A percentile compares a stretch with the other conserved stretches of the same genome.
These are phyloP conservation scores for Phaeoacremonium minimum DNA, from an alignment of 2,329 filamentous ascomycete species.

Conservation along the genomic window DNA sequence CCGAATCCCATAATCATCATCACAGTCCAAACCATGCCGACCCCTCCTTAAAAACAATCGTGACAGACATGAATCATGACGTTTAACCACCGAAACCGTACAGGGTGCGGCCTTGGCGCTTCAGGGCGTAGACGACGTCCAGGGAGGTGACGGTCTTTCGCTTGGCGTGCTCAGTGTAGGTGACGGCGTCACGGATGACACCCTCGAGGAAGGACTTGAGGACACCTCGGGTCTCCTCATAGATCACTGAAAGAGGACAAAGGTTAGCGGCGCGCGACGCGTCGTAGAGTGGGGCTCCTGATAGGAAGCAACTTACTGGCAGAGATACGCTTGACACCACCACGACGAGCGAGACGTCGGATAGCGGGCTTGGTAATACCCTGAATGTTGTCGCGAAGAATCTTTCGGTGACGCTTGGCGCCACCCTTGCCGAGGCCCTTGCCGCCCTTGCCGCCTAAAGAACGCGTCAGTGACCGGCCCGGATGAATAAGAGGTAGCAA, in stretches of 20 bases:
- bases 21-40: conserved; percentile 16
- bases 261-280: conserved; percentile 8
- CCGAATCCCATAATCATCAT: conserved; percentile 19
- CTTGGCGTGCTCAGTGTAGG: conserved; percentile 80
- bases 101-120: conserved; percentile 70
- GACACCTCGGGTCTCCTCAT: conserved; percentile 78
- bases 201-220: conserved; percentile 81
- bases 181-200: conserved; percentile 75
- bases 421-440: conserved; percentile 98
- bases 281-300: not conserved
- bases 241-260: conserved; percentile 55
- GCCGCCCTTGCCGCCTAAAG: conserved; percentile 85
- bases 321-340: conserved; percentile 99
- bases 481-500: too few species aligned
- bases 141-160: conserved; percentile 73
- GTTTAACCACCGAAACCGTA: conserved; percentile 86
- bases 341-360: conserved; percentile 96
- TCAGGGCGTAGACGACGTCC: conserved; percentile 64
- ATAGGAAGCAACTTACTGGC: conserved; percentile 61
- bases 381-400: conserved; percentile 99
- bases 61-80: conserved; percentile 14
- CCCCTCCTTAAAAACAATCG: conserved; percentile 10
- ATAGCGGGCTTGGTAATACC: conserved; percentile 99
- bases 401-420: conserved; percentile 99
- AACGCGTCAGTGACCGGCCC: too few species aligned